These are phyloP conservation scores for Drechmeria coniospora DNA, from an alignment of 2,329 filamentous ascomycete species.

Conservation along the genomic window DNA sequence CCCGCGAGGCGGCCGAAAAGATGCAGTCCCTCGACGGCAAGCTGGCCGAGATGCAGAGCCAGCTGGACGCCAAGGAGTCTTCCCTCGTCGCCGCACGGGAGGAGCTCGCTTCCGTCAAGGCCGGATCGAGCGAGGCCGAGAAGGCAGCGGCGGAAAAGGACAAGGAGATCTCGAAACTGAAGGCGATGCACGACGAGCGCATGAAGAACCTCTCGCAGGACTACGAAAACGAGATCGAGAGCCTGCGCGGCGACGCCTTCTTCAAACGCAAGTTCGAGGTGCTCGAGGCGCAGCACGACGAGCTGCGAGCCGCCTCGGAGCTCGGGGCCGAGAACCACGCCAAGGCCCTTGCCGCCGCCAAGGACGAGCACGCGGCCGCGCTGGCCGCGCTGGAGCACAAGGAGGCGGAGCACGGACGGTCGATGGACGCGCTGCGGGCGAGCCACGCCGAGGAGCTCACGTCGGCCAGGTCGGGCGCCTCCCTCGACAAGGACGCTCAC, in stretches of 20 bases:
- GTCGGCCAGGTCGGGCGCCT: slow-evolving; percentile 34
- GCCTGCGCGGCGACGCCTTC: slow-evolving; percentile 44
- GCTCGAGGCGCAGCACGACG: slow-evolving; percentile 40
- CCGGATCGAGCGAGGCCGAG: slow-evolving; percentile 31
- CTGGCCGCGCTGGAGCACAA: slow-evolving; percentile 32
- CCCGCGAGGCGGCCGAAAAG: slow-evolving; percentile 30
- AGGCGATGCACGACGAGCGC: slow-evolving; percentile 41
- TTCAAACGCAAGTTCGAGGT: slow-evolving; percentile 50
- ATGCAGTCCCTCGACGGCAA: slow-evolving; percentile 27
- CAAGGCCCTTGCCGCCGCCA: slow-evolving; percentile 25
- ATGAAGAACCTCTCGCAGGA: slow-evolving; percentile 43
- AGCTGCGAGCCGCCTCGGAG: slow-evolving; percentile 23
- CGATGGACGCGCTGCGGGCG: slow-evolving; percentile 37
- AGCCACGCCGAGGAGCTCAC: slow-evolving; percentile 45
- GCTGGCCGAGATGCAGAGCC: slow-evolving; percentile 22
- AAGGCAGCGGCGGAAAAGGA: slow-evolving; percentile 32
- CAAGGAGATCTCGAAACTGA: slow-evolving; percentile 31
- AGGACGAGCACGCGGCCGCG: slow-evolving; percentile 27
- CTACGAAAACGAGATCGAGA: slow-evolving; percentile 50
- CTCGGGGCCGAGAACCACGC: slow-evolving; percentile 23
- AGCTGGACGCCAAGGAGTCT: slow-evolving; percentile 25
- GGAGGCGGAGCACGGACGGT: slow-evolving; percentile 36
- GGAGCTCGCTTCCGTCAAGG: slow-evolving; percentile 26
- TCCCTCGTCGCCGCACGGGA: slow-evolving; percentile 30
- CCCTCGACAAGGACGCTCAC: slow-evolving; percentile 32